Percentiles rank a stretch among this genome's conserved stretches.
phyloP scores from a whole-genome alignment of 768 basidiomycete genomes.

The Lactarius vividus region DNA sequence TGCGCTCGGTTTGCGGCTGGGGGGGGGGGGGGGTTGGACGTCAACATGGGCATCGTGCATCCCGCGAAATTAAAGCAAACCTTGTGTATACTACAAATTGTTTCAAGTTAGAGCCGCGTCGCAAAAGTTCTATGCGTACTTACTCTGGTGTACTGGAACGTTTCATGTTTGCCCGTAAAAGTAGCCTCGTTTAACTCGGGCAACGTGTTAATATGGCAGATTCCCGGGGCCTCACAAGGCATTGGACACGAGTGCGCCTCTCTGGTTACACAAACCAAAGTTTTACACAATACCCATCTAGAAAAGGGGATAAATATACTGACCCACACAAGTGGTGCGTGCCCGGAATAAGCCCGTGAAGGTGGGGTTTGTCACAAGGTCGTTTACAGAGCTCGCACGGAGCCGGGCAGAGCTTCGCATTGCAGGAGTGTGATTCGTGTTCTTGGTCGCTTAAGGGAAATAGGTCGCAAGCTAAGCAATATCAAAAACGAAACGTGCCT shows the following conservation, averaged over 20 bases:
- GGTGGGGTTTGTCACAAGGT: constrained; percentile 48
- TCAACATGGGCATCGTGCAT: neutral
- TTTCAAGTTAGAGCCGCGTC: neutral
- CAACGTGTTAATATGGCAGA: constrained; percentile 56
- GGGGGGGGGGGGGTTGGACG: neutral
- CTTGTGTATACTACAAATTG: constrained; percentile 49
- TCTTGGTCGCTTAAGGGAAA: constrained; percentile 39
- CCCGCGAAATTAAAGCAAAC: constrained; percentile 31
- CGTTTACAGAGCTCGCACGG: constrained; percentile 55
- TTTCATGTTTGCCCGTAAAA: constrained; percentile 57
- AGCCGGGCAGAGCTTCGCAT: constrained; percentile 51
- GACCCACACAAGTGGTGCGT: constrained; percentile 59
- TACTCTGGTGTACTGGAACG: constrained; percentile 65
- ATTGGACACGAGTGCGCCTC: constrained; percentile 50
- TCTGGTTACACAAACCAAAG: constrained; percentile 32
- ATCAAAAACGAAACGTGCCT: constrained; percentile 1
- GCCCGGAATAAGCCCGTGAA: constrained; percentile 46
- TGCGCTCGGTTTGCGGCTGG: constrained; percentile 49
- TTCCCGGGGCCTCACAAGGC: constrained; percentile 45
- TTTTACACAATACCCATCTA: neutral
- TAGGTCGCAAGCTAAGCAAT: neutral
- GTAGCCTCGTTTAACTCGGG: constrained; percentile 62
- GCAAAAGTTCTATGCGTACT: neutral
- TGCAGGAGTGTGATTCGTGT: constrained; percentile 51
- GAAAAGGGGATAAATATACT: constrained; percentile 13